phyloP scores from a whole-genome alignment of 2,329 filamentous ascomycete species.

The Paraphoma chrysanthemicola region DNA sequence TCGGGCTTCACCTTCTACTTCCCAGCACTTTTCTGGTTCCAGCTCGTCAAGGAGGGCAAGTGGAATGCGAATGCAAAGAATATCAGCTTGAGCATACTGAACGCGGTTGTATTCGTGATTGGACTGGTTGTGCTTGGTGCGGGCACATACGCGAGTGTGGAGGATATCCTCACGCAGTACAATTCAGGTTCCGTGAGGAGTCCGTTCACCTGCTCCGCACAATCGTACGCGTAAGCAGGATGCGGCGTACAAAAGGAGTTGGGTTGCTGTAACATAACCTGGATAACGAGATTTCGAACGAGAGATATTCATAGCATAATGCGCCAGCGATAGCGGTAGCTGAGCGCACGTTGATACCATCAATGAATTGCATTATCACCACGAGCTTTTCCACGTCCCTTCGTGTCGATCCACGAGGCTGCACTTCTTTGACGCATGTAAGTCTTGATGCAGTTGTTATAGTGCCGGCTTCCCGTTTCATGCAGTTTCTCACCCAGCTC shows the following conservation, averaged over 20 bases:
- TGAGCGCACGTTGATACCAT: neutral
- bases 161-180: slow-evolving; percentile 54
- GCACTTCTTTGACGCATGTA: too few species aligned
- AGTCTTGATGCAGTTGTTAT: too few species aligned
- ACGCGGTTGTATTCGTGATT: slow-evolving; percentile 36
- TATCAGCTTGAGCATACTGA: slow-evolving; percentile 37
- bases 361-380: neutral
- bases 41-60: slow-evolving; percentile 51
- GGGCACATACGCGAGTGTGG: slow-evolving; percentile 54
- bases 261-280: neutral
- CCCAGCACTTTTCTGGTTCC: slow-evolving; percentile 49
- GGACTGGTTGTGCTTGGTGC: slow-evolving; percentile 43
- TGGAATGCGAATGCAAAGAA: slow-evolving; percentile 48
- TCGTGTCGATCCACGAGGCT: too few species aligned
- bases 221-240: slow-evolving; percentile 34
- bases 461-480: too few species aligned
- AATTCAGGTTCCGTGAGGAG: slow-evolving; percentile 45
- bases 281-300: neutral
- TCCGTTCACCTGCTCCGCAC: slow-evolving; percentile 50
- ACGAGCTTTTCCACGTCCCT: neutral
- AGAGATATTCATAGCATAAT: neutral
- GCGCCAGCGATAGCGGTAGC: slow-evolving; percentile 10
- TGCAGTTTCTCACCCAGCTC: neutral
- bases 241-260: neutral
- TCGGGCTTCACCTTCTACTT: slow-evolving; percentile 69